Evolutionary conservation across 2,329 filamentous ascomycete genomes (phyloP).

Genomic region (Paecilomyces sp.): DNA sequence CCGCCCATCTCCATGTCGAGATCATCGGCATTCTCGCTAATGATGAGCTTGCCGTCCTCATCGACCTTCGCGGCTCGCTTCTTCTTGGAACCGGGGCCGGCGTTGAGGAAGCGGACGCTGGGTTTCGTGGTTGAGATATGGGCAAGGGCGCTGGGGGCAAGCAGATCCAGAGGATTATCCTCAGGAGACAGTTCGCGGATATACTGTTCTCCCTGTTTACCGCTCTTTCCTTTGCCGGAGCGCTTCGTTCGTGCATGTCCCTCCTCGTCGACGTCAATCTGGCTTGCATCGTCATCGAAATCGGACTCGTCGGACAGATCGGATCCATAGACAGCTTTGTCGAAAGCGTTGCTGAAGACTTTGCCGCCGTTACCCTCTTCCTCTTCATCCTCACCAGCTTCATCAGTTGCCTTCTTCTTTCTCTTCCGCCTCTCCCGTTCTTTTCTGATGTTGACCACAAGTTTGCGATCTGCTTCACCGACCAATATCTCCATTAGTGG

Average conservation of each 20-base stretch:
- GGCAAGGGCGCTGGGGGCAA: slow-evolving; percentile 80
- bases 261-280: slow-evolving; percentile 33
- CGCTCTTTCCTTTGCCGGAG: slow-evolving; percentile 33
- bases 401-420: slow-evolving; percentile 66
- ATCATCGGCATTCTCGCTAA: slow-evolving; percentile 29
- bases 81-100: slow-evolving; percentile 27
- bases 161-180: slow-evolving; percentile 87
- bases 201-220: slow-evolving; percentile 58
- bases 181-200: slow-evolving; percentile 77
- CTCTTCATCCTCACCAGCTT: slow-evolving; percentile 50
- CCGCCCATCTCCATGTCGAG: slow-evolving; percentile 40
- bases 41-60: slow-evolving; percentile 37
- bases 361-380: slow-evolving; percentile 45
- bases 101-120: slow-evolving; percentile 36
- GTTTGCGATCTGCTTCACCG: slow-evolving; percentile 79
- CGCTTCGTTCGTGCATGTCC: slow-evolving; percentile 21
- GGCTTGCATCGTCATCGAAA: slow-evolving; percentile 48
- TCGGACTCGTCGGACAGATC: slow-evolving; percentile 55
- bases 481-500: slow-evolving; percentile 72
- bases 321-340: slow-evolving; percentile 89
- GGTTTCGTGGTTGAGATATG: slow-evolving; percentile 92
- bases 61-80: slow-evolving; percentile 37
- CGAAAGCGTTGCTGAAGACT: slow-evolving; percentile 81
- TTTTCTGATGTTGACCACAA: slow-evolving; percentile 92
- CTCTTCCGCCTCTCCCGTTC: slow-evolving; percentile 84